Base-by-base conservation (phyloP, 225 moss, liverwort and hornwort genomes). In the Lunularia cruciata region DNA sequence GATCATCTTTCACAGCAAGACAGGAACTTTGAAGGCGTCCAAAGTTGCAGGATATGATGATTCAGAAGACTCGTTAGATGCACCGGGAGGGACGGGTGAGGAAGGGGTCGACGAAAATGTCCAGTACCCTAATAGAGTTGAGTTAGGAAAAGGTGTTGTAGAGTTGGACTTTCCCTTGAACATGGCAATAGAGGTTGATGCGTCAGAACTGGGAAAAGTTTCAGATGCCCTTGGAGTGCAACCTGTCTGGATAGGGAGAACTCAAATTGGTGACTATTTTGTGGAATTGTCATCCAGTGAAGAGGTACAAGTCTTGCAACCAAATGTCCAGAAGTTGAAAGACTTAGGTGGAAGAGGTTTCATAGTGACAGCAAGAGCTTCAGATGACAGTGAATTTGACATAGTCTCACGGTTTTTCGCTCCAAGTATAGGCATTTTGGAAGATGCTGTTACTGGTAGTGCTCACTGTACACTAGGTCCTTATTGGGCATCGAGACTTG, bases 371-470 rank as follows among this genome's bases (percentile, higher is more conserved):
- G 90, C 96, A 39, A 72, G 64, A 60, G 91, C 86, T 72, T 45
- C 83, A 61, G 83, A 79, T 26, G 77, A 72, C 47, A 84, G 87
- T 69, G 73, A 81, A 46, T 89, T 83, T 59, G 90, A 98, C 63
- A 76, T 93, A 40, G 61, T 85, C 54, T 98, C 91, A 69, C 87
- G 96, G 18, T 86, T 84, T 61, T 98, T 98, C 72, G 83, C 73
- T 67, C 93, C 93, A 43, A 98, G 86, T 62, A 0, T 59, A 15
- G 90, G 89, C 67, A 14, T 89, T 51, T 63, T 60, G 18, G 96
- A 96, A 86, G 95, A 96, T 82, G 81, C 90, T 53, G 92, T 86
- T 39, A 79, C 79, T 13, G 96, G 92, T 34, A 96, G 96, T 72
- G 86, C 87, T 12, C 89, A 96, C 62, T 90, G 89, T 54, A 75